Evolutionary conservation across 306 rosid species (phyloP).

Genomic region (Amphicarpaea edgeworthii): DNA sequence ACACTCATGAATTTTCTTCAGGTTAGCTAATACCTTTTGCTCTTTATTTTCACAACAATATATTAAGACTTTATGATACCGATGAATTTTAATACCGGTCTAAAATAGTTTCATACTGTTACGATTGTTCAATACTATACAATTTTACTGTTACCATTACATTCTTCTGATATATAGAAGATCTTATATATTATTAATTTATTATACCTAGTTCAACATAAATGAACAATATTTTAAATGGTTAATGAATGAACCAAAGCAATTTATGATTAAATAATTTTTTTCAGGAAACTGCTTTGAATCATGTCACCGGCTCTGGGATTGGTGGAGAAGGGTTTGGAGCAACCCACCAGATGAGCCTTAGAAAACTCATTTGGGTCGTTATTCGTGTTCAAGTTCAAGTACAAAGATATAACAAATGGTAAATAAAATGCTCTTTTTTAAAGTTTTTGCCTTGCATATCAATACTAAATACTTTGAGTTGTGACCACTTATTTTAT

Average conservation of each 20-base stretch:
- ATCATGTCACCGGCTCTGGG: constrained; percentile 86
- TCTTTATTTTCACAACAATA: neutral
- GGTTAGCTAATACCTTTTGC: constrained; percentile 45
- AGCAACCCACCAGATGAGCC: constrained; percentile 87
- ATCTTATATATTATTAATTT: neutral
- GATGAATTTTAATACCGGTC: too few relatives aligned
- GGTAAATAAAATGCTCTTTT: constrained; percentile 57
- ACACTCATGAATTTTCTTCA: constrained; percentile 85
- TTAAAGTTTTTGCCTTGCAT: neutral
- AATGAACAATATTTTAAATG: neutral
- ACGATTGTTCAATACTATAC: too few relatives aligned
- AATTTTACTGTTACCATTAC: too few relatives aligned
- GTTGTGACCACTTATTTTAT: neutral
- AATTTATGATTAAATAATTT: neutral
- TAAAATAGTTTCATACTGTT: too few relatives aligned
- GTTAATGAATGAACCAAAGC: neutral
- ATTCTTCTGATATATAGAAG: neutral
- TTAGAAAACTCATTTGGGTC: constrained; percentile 89
- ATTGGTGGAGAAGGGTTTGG: constrained; percentile 89
- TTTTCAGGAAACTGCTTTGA: constrained; percentile 84
- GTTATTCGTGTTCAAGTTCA: constrained; percentile 89
- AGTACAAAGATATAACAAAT: constrained; percentile 82
- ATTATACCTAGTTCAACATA: neutral
- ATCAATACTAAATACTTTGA: neutral
- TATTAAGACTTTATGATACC: neutral